Evolutionary conservation across 768 basidiomycete genomes (phyloP).

Genomic region (Hysterangium stoloniferum): DNA sequence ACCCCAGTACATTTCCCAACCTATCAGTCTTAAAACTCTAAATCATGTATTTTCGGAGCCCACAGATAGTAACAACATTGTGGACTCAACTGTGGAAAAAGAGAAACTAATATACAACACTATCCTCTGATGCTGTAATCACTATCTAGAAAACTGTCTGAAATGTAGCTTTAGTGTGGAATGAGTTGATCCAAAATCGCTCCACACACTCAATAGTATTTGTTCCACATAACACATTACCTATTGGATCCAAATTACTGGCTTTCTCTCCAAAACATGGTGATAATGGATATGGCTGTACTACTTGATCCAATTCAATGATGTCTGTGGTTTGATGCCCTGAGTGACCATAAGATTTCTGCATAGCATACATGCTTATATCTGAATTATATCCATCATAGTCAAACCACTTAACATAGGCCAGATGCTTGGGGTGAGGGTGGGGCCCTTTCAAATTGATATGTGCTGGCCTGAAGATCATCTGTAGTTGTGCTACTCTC

Average conservation of each 20-base stretch:
- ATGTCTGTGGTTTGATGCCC: neutral
- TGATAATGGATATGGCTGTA: neutral
- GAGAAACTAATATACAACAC: no score
- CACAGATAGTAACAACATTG: no score
- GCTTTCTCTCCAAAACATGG: neutral
- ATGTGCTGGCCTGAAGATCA: constrained; percentile 13
- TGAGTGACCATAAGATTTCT: neutral
- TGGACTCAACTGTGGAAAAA: no score
- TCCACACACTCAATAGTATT: neutral
- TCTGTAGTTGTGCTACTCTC: constrained; percentile 11
- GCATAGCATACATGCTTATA: neutral
- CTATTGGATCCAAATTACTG: neutral
- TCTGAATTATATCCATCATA: neutral
- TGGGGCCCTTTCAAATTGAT: neutral
- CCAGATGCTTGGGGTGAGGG: constrained; percentile 13
- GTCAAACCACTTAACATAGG: constrained; percentile 22
- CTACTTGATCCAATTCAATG: neutral
- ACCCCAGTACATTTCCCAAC: no score
- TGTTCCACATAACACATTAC: neutral
- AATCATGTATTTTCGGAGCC: no score
- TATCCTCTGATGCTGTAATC: no score
- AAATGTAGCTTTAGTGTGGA: neutral
- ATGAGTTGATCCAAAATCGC: neutral
- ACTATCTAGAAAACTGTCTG: neutral
- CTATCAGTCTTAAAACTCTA: no score